Conservation (phyloP, 2,329 filamentous ascomycete genomes). For the Fusarium praegraminearum region DNA sequence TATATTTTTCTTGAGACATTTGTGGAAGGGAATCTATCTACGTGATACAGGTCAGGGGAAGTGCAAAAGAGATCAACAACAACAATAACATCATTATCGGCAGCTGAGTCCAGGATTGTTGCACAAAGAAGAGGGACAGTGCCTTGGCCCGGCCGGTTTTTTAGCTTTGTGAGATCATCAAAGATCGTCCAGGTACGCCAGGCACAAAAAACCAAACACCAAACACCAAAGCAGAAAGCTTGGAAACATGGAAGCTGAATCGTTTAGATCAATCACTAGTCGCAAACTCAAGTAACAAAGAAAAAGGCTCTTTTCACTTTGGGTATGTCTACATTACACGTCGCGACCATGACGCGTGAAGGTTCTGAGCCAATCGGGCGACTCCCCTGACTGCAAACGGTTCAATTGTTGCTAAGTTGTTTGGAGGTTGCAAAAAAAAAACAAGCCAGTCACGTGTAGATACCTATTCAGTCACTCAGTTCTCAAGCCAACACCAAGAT, state of each 20-base stretch:
- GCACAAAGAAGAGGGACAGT: not conserved
- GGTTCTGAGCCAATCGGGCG: constrained; percentile 39
- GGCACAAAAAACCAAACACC: constrained; percentile 18
- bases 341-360: constrained; percentile 48
- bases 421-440: not conserved
- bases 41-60: constrained; percentile 9
- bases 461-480: not conserved
- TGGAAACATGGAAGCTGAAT: constrained; percentile 12
- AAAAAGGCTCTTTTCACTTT: not conserved
- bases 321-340: constrained; percentile 18
- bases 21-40: constrained; percentile 33
- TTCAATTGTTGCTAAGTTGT: constrained; percentile 7
- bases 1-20: constrained; percentile 26
- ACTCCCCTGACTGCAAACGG: constrained; percentile 35
- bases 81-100: constrained; percentile 9
- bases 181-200: constrained; percentile 34
- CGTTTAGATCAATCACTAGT: constrained; percentile 14
- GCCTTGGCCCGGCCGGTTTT: not conserved
- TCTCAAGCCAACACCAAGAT: constrained; percentile 21
- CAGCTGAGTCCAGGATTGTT: not conserved
- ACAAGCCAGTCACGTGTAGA: constrained; percentile 38
- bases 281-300: constrained; percentile 18
- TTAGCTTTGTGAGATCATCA: constrained; percentile 22
- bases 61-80: constrained; percentile 5
- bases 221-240: constrained; percentile 28